Conservation (phyloP, 2,329 filamentous ascomycete species). For the Gnomoniopsis sp. region DNA sequence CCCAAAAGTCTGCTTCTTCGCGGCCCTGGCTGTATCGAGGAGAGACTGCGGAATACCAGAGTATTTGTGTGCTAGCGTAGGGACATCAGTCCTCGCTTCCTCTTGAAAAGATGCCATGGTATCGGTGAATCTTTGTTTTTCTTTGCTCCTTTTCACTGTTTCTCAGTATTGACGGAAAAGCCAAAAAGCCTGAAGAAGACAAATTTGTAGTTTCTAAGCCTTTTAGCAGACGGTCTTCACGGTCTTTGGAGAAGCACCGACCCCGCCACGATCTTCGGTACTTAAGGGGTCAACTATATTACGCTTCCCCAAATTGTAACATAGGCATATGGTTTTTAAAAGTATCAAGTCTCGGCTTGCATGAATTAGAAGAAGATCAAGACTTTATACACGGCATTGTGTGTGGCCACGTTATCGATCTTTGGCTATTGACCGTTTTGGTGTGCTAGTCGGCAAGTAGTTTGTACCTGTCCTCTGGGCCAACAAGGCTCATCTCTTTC, state of each 20-base stretch:
- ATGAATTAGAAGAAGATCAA: no score
- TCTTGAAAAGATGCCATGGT: constrained; percentile 11
- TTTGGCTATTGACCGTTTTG: no score
- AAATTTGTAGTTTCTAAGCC: not conserved
- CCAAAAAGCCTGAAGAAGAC: not conserved
- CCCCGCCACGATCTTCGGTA: constrained; percentile 1
- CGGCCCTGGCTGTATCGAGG: constrained; percentile 32
- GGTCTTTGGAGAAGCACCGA: not conserved
- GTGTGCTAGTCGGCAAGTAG: no score
- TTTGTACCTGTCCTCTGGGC: no score
- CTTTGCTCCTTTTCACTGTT: not conserved
- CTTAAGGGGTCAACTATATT: not conserved
- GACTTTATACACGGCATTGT: no score
- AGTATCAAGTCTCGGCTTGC: no score
- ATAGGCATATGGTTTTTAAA: no score
- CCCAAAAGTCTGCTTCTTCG: constrained; percentile 32
- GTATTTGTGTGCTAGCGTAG: constrained; percentile 33
- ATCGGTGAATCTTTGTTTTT: not conserved
- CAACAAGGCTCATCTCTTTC: no score
- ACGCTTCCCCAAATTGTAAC: no score
- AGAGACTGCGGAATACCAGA: constrained; percentile 36
- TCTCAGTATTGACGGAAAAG: not conserved
- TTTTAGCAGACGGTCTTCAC: no score
- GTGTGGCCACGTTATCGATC: no score
- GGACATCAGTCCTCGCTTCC: constrained; percentile 28